These are phyloP conservation scores for Immersiella caudata DNA, from an alignment of 495 filamentous ascomycete genomes.

Conservation along the genomic window DNA sequence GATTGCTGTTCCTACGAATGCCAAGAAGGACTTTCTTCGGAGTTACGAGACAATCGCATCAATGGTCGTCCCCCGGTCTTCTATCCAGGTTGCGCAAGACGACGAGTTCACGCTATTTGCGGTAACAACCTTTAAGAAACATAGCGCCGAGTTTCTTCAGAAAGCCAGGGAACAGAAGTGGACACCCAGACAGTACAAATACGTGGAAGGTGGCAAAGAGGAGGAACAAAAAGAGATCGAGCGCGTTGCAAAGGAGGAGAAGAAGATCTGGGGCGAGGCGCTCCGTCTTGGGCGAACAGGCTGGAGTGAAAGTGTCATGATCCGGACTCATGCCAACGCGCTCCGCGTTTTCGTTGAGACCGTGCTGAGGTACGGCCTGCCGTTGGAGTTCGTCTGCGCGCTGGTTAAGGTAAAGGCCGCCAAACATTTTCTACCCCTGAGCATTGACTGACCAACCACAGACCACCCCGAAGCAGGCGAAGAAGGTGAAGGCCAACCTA, in stretches of 20 bases:
- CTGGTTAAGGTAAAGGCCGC: slow-evolving; percentile 71
- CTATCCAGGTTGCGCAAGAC: slow-evolving; percentile 73
- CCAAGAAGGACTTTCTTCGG: slow-evolving; percentile 83
- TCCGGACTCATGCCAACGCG: slow-evolving; percentile 88
- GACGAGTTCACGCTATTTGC: slow-evolving; percentile 86
- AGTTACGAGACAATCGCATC: slow-evolving; percentile 84
- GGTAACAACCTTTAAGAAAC: slow-evolving; percentile 92
- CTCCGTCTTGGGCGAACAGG: slow-evolving; percentile 80
- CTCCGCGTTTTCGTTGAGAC: slow-evolving; percentile 96
- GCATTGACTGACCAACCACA: slow-evolving; percentile 44
- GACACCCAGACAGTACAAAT: slow-evolving; percentile 92
- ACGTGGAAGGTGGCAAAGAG: slow-evolving; percentile 84
- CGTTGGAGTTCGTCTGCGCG: slow-evolving; percentile 81
- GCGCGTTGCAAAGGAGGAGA: slow-evolving; percentile 74
- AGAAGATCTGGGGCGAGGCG: slow-evolving; percentile 89
- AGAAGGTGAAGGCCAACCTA: slow-evolving; percentile 78
- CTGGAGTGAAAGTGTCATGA: slow-evolving; percentile 93
- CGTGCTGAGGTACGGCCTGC: slow-evolving; percentile 89
- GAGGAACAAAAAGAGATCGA: slow-evolving; percentile 85
- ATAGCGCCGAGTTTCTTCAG: slow-evolving; percentile 79
- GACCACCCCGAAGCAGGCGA: slow-evolving; percentile 79
- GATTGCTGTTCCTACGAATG: slow-evolving; percentile 76
- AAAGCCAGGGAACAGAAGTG: slow-evolving; percentile 89
- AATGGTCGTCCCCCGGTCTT: slow-evolving; percentile 86
- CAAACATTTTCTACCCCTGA: too few relatives aligned